Evolutionary conservation across 1,284 basidiomycete species (phyloP).

Genomic region (Ustilago sp.): DNA sequence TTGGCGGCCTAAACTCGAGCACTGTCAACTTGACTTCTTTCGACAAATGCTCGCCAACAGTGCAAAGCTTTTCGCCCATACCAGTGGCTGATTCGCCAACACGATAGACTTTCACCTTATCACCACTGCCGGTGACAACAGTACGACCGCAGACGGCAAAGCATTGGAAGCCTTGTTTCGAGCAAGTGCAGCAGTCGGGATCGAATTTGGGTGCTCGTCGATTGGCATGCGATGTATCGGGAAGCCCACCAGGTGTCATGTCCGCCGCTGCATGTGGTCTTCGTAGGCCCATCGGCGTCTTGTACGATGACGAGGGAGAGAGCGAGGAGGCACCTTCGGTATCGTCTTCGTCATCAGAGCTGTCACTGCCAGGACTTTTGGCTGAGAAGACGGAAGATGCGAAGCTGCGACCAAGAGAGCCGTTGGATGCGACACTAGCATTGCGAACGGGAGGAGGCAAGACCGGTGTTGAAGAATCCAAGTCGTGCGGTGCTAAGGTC

Average conservation of each 20-base stretch:
- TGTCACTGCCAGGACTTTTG: conserved; percentile 26
- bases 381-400: conserved; percentile 15
- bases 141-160: conserved; percentile 53
- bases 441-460: conserved; percentile 36
- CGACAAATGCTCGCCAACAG: conserved; percentile 46
- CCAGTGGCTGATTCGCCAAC: conserved; percentile 48
- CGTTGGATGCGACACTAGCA: conserved; percentile 4
- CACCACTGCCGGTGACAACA: conserved; percentile 51
- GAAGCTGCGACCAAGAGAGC: conserved; percentile 25
- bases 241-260: conserved; percentile 39
- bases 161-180: conserved; percentile 45
- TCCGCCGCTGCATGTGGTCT: conserved; percentile 31
- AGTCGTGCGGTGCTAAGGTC: conserved; percentile 23
- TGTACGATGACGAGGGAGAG: conserved; percentile 31
- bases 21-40: conserved; percentile 56
- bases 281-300: conserved; percentile 28
- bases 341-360: conserved; percentile 49
- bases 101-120: conserved; percentile 59
- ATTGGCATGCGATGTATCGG: conserved; percentile 50
- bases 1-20: conserved; percentile 51
- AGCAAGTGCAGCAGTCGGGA: conserved; percentile 40
- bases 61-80: conserved; percentile 52
- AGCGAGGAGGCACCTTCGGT: conserved; percentile 16
- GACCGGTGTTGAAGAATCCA: conserved; percentile 14
- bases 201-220: conserved; percentile 47